These are phyloP conservation scores for Rosa chinensis DNA, from an alignment of 306 rosid species.

Conservation along the genomic window DNA sequence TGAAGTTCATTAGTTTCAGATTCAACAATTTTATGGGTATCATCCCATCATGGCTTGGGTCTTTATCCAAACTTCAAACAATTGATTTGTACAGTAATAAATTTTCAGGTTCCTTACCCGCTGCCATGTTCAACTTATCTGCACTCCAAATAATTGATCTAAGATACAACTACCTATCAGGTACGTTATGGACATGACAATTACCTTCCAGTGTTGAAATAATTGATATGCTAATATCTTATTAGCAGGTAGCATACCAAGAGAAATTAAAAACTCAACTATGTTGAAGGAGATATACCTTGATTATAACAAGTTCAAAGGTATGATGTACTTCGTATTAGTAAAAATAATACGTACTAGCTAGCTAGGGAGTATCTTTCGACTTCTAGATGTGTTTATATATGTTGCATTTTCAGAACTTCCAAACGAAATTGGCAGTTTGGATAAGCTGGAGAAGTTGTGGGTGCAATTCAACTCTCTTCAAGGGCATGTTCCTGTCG, in stretches of 20 bases:
- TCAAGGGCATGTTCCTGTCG: background rate
- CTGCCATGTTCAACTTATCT: constrained; percentile 27
- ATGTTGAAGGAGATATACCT: too few relatives aligned
- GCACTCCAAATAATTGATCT: background rate
- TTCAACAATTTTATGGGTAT: background rate
- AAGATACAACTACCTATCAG: too few relatives aligned
- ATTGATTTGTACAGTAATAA: background rate
- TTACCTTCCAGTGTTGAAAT: too few relatives aligned
- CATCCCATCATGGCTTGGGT: background rate
- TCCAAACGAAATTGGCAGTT: background rate
- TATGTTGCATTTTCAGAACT: constrained; percentile 5
- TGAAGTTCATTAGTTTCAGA: background rate
- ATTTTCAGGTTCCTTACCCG: constrained; percentile 1
- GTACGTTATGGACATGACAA: too few relatives aligned
- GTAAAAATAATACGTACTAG: too few relatives aligned
- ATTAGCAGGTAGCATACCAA: too few relatives aligned
- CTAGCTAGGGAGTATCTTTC: too few relatives aligned
- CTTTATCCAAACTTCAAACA: too few relatives aligned
- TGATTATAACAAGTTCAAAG: too few relatives aligned
- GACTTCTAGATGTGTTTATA: background rate
- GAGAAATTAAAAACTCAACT: too few relatives aligned
- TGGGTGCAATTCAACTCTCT: background rate
- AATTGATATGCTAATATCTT: too few relatives aligned
- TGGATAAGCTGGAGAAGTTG: constrained; percentile 1
- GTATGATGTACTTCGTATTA: too few relatives aligned